Percentiles rank a stretch among this genome's conserved stretches.
phyloP scores from a whole-genome alignment of 331 rosid genomes.

The Phaseolus coccineus region DNA sequence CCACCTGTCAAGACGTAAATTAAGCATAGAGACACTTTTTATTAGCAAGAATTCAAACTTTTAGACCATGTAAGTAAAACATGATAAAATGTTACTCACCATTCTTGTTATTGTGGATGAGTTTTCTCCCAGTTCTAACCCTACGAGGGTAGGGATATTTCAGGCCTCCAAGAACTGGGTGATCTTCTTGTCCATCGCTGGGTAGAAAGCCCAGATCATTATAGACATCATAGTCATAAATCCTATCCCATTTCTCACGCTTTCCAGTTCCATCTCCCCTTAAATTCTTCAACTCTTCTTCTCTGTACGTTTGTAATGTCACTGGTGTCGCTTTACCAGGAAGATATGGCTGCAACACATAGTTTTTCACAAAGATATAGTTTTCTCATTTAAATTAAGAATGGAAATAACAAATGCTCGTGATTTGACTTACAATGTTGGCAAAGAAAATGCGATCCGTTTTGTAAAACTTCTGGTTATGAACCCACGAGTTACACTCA shows the following conservation, averaged over 20 bases:
- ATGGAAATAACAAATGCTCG: too few species aligned
- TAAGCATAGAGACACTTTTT: too few species aligned
- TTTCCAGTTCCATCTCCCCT: slow-evolving; percentile 58
- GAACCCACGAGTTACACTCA: slow-evolving; percentile 62
- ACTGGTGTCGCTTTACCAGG: slow-evolving; percentile 51
- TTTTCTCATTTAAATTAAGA: neutral
- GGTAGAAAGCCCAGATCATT: slow-evolving; percentile 62
- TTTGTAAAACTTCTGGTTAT: slow-evolving; percentile 39
- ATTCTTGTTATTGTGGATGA: slow-evolving; percentile 16
- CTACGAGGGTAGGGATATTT: slow-evolving; percentile 62
- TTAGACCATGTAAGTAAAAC: neutral
- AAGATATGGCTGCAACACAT: slow-evolving; percentile 50
- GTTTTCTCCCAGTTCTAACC: slow-evolving; percentile 59
- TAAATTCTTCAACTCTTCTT: slow-evolving; percentile 45
- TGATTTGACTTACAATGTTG: slow-evolving; percentile 31
- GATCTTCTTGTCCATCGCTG: neutral
- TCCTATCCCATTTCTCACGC: slow-evolving; percentile 55
- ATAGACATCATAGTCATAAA: slow-evolving; percentile 60
- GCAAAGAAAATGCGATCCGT: slow-evolving; percentile 52
- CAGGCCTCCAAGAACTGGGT: slow-evolving; percentile 57
- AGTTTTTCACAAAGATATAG: neutral
- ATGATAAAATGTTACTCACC: slow-evolving; percentile 36
- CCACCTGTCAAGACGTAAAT: slow-evolving; percentile 43
- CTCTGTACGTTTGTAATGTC: slow-evolving; percentile 37
- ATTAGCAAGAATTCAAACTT: slow-evolving; percentile 24